Conservation (phyloP, 1,139 yeast species). For the Lodderomyces orthopsilosis region DNA sequence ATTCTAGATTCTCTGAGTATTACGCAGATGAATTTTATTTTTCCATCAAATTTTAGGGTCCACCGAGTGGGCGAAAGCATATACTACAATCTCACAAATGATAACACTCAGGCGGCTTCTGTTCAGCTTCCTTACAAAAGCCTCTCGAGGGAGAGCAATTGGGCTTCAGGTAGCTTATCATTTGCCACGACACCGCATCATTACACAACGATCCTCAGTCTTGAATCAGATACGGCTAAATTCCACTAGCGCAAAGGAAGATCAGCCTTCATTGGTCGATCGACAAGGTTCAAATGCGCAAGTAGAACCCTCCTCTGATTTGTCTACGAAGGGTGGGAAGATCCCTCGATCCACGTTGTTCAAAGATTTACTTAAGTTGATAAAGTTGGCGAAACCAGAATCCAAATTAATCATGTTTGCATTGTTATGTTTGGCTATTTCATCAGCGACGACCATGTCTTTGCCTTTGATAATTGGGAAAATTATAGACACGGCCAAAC, state of each 20-base stretch:
- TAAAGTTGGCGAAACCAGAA: conserved; percentile 41
- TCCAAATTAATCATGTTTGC: conserved; percentile 43
- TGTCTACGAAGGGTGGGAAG: not conserved
- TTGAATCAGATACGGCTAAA: conserved; percentile 1
- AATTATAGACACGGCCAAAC: conserved; percentile 43
- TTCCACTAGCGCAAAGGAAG: not conserved
- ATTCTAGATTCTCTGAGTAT: not conserved
- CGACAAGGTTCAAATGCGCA: not conserved
- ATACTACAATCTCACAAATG: not conserved
- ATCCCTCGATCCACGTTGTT: conserved; percentile 5
- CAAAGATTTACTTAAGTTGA: conserved; percentile 26
- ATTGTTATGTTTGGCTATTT: conserved; percentile 57
- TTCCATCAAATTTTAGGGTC: not conserved
- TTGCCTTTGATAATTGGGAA: conserved; percentile 83
- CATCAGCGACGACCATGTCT: conserved; percentile 53
- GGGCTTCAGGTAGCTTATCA: not conserved
- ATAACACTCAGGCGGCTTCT: not conserved
- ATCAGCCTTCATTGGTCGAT: not conserved
- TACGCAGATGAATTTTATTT: not conserved
- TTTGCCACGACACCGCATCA: not conserved
- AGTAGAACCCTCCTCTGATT: not conserved
- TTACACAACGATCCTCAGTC: not conserved
- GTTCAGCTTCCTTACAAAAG: not conserved
- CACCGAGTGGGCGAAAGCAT: not conserved
- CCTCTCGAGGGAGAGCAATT: not conserved